Conservation (phyloP, 441 rosid genomes). For the Aleurites moluccanus region DNA sequence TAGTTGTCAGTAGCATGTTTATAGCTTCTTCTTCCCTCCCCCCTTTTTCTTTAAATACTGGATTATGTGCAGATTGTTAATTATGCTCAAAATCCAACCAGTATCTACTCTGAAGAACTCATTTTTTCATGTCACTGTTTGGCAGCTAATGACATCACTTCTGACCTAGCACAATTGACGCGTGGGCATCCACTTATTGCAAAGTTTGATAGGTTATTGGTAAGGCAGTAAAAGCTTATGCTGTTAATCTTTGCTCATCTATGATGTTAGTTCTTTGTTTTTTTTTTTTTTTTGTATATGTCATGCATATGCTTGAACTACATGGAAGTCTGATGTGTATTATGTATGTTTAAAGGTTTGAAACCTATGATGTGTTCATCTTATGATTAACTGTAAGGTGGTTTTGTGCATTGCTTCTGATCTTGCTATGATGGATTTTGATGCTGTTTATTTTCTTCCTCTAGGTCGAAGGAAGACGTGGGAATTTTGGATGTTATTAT, state of each 20-base stretch:
- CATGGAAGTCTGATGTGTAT: neutral
- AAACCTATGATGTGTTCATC: neutral
- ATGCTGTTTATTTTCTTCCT: constrained; percentile 27
- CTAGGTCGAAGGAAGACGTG: constrained; percentile 73
- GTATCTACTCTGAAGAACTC: constrained; percentile 22
- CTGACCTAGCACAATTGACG: constrained; percentile 46
- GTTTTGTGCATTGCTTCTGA: neutral
- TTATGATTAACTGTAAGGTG: neutral
- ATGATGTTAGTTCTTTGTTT: neutral
- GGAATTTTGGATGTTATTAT: constrained; percentile 72
- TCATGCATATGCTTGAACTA: neutral
- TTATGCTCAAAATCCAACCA: constrained; percentile 1
- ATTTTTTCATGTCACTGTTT: constrained; percentile 21
- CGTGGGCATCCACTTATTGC: constrained; percentile 50
- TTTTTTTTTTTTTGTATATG: neutral
- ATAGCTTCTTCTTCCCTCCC: neutral
- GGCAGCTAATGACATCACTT: constrained; percentile 42
- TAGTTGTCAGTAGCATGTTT: constrained; percentile 25
- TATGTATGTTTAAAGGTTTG: neutral
- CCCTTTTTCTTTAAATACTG: neutral
- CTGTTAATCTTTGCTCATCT: constrained; percentile 5
- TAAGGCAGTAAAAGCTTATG: constrained; percentile 38
- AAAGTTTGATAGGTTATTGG: constrained; percentile 77
- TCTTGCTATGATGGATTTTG: constrained; percentile 11
- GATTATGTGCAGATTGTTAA: neutral